Conservation (phyloP, 75 land plant species). For the Pinus albicaulis region DNA sequence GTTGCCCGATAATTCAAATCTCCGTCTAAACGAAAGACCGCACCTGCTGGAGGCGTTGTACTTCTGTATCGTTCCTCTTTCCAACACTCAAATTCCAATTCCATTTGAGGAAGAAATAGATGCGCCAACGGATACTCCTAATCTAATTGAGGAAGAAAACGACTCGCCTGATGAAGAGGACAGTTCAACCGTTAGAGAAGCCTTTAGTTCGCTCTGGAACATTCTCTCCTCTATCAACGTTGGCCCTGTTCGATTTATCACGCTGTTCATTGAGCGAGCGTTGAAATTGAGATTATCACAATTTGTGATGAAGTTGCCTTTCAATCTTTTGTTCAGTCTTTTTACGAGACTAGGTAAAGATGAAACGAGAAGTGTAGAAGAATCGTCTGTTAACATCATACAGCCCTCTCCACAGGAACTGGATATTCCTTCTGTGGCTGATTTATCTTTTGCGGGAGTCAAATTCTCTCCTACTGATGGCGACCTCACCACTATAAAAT, state of each 20-base stretch:
- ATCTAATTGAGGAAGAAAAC: not conserved
- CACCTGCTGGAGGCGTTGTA: not conserved
- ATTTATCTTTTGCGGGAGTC: not conserved
- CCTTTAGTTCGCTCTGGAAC: not conserved
- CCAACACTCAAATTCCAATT: not conserved
- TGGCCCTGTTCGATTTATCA: not conserved
- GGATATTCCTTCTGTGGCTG: not conserved
- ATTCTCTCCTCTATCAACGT: not conserved
- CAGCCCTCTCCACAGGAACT: not conserved
- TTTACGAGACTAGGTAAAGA: not conserved
- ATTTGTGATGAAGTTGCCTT: not conserved
- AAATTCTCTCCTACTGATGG: not conserved
- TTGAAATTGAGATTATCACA: not conserved
- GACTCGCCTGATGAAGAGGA: too few relatives aligned
- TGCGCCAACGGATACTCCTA: too few relatives aligned
- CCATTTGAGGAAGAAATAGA: not conserved
- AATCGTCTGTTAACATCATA: not conserved
- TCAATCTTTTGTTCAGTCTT: not conserved
- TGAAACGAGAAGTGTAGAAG: not conserved
- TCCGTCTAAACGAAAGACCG: not conserved
- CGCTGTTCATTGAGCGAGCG: not conserved
- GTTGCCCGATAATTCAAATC: not conserved
- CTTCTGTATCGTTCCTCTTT: not conserved
- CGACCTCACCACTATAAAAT: not conserved
- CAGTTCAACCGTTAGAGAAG: not conserved